phyloP scores from a whole-genome alignment of 371 early-diverging fungal species.

The Lichtheimia ramosa region DNA sequence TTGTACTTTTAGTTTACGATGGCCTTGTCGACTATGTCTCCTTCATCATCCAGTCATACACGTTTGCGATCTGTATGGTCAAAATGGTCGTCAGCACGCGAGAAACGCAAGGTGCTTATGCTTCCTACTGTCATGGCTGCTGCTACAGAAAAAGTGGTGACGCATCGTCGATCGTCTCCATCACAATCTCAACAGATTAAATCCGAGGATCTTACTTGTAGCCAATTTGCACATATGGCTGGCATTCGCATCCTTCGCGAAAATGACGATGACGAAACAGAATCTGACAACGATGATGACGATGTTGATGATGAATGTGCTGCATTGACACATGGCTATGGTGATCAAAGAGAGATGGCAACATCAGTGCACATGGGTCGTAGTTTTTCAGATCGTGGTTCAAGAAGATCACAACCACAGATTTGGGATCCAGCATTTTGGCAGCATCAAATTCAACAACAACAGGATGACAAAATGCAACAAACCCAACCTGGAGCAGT shows the following conservation, averaged over 20 bases:
- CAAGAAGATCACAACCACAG: slow-evolving; percentile 22
- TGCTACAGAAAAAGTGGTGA: slow-evolving; percentile 42
- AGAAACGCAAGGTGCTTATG: slow-evolving; percentile 6
- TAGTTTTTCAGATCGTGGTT: slow-evolving; percentile 10
- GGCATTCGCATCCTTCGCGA: slow-evolving; percentile 35
- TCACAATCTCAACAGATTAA: slow-evolving; percentile 9
- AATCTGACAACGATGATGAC: slow-evolving; percentile 7
- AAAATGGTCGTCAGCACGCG: slow-evolving; percentile 8
- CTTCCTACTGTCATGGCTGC: slow-evolving; percentile 23
- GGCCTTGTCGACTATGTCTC: slow-evolving; percentile 11
- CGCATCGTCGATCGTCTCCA: slow-evolving; percentile 15
- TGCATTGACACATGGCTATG: background rate
- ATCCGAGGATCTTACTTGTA: slow-evolving; percentile 48
- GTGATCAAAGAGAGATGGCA: background rate
- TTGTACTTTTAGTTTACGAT: slow-evolving; percentile 10
- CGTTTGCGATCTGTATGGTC: slow-evolving; percentile 12
- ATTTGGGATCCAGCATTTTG: slow-evolving; percentile 49
- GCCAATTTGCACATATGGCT: slow-evolving; percentile 43
- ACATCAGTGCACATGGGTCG: slow-evolving; percentile 9
- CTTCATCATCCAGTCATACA: background rate
- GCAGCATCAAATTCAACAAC: slow-evolving; percentile 14
- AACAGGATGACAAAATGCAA: too few species aligned
- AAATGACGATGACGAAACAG: slow-evolving; percentile 5
- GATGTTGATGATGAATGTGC: slow-evolving; percentile 11
- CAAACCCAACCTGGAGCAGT: too few species aligned